phyloP scores from a whole-genome alignment of 2,329 filamentous ascomycete species.

The Talaromyces sp. region DNA sequence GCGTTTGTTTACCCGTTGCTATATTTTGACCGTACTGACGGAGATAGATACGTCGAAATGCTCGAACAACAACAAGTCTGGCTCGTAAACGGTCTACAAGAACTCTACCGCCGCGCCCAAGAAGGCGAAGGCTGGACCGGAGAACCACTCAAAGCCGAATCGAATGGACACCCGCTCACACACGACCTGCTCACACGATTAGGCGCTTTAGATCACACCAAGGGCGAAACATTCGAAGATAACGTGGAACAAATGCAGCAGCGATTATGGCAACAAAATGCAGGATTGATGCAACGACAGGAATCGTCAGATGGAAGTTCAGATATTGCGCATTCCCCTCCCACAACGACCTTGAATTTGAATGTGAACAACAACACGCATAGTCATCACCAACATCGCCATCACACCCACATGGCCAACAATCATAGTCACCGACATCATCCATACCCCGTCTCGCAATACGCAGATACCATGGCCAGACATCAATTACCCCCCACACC shows the following conservation, averaged over 20 bases:
- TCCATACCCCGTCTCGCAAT: conserved; percentile 14
- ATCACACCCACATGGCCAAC: not conserved
- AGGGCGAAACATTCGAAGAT: conserved; percentile 59
- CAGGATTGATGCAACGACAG: conserved; percentile 52
- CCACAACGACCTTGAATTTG: conserved; percentile 16
- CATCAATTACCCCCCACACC: conserved; percentile 42
- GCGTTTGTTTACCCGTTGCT: conserved; percentile 28
- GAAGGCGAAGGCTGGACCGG: conserved; percentile 58
- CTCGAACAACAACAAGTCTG: conserved; percentile 65
- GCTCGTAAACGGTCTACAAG: conserved; percentile 60
- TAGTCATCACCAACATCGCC: conserved; percentile 15
- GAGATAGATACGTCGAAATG: conserved; percentile 64
- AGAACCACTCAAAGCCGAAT: conserved; percentile 50
- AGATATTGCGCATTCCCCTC: conserved; percentile 52
- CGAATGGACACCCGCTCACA: conserved; percentile 59
- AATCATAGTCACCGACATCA: conserved; percentile 14
- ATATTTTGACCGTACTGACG: not conserved
- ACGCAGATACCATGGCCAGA: conserved; percentile 21
- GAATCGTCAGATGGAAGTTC: conserved; percentile 59
- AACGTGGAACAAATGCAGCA: conserved; percentile 57
- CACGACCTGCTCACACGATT: conserved; percentile 63
- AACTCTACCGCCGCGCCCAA: conserved; percentile 56
- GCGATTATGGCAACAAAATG: conserved; percentile 50
- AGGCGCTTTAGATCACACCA: conserved; percentile 55
- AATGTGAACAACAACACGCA: not conserved